Evolutionary conservation across 148 eudicot species (phyloP).

Genomic region (Hydrangea macrophylla): DNA sequence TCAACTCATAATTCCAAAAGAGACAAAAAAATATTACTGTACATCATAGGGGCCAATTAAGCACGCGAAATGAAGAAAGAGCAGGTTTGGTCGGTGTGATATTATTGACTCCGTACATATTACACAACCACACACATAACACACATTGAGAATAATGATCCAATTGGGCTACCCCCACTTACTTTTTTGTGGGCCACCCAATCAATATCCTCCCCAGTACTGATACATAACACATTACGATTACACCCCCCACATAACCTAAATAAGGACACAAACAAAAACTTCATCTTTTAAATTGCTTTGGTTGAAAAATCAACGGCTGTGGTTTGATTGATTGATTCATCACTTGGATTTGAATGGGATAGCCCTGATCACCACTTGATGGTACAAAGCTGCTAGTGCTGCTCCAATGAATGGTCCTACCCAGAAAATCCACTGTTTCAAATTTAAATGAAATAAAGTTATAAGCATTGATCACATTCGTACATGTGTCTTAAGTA

Average conservation of each 20-base stretch:
- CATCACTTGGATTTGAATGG: conserved; percentile 45
- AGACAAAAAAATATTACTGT: too few relatives aligned
- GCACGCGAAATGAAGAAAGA: neutral
- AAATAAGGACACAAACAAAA: neutral
- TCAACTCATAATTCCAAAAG: too few relatives aligned
- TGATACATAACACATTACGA: neutral
- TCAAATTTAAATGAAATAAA: neutral
- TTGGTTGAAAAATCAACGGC: neutral
- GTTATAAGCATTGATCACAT: neutral
- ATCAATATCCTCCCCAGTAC: neutral
- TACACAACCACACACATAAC: neutral
- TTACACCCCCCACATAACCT: neutral
- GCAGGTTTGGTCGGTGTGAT: conserved; percentile 1
- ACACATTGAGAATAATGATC: neutral
- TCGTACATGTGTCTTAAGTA: neutral
- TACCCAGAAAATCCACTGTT: conserved; percentile 58
- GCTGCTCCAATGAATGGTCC: conserved; percentile 54
- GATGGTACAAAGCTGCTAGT: conserved; percentile 45
- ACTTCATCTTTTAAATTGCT: too few relatives aligned
- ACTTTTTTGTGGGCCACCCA: neutral
- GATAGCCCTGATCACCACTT: conserved; percentile 49
- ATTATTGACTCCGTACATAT: neutral
- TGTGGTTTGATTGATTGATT: neutral
- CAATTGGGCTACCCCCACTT: neutral
- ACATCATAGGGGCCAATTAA: too few relatives aligned